Evolutionary conservation across 176 grass and related monocot genomes (phyloP), one percentile per base, ranked within the genome.

Genomic region (Rhynchospora breviuscula): DNA sequence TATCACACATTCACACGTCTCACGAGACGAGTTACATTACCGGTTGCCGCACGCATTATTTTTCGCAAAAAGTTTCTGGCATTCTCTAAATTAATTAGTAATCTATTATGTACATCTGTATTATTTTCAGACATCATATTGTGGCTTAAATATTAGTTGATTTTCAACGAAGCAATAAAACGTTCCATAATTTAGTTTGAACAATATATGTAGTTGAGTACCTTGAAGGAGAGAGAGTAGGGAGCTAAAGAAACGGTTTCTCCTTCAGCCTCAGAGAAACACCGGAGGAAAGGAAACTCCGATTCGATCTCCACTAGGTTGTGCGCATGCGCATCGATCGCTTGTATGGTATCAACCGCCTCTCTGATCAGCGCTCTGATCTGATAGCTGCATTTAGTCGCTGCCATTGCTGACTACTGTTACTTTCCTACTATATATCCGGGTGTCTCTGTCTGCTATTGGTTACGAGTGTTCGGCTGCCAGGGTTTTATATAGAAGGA

Each of bases 201-300:
- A 40, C 35, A 4, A 40, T 40, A 40, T 40, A 64, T 11, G 44
- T 81, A 35, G 12, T 81, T 59, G 18, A 47, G 6, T 90, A 95
- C 96, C 96, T 95, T 95, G 91, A 95, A 98, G 85, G 91, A 93
- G 88, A 98, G 91, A 70, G 96, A 83, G 67, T 95, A 79, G 8
- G 88, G 93, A 26, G 89, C 91, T 74, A 91, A 82, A 57, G 82
- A 56, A 70, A 98, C 91, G 70, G 92, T 92, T 51, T 93, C 88
- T 17, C 88, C 96, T 17, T 98, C 86, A 63, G 93, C 89, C 88
- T 98, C 96, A 85, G 88, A 93, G 91, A 98, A 92, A 89, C 91
- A 91, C 63, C 89, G 86, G 82, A 89, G 63, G 75, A 98, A 95
- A 48, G 93, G 96, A 88, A 98, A 81, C 78, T 89, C 83, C 5